Conservation (phyloP, 345 rosid genomes). For the Isatis tinctoria region DNA sequence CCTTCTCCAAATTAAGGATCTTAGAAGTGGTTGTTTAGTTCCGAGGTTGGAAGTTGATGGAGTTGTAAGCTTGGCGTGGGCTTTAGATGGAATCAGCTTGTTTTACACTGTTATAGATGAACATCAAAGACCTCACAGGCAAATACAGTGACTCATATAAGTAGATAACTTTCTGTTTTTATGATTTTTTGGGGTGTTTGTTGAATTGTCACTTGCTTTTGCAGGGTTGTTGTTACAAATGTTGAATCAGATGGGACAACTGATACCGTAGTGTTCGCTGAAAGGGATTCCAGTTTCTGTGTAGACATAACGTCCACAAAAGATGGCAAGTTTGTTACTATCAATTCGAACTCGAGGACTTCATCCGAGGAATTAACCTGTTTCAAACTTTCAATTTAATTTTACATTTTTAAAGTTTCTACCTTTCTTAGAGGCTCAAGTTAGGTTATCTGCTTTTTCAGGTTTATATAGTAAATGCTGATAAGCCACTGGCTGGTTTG, state of each 20-base stretch:
- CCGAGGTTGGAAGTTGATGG: slow-evolving; percentile 50
- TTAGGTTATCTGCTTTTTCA: slow-evolving; percentile 30
- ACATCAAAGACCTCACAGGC: slow-evolving; percentile 77
- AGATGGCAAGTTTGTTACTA: slow-evolving; percentile 93
- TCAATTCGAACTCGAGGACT: slow-evolving; percentile 93
- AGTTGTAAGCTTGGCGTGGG: slow-evolving; percentile 91
- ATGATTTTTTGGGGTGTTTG: slow-evolving; percentile 1
- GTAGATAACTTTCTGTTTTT: not conserved
- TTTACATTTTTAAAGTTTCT: not conserved
- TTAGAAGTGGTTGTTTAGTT: slow-evolving; percentile 46
- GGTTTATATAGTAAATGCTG: slow-evolving; percentile 69
- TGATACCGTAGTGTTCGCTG: slow-evolving; percentile 46
- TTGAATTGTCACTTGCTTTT: slow-evolving; percentile 6
- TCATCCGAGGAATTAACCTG: slow-evolving; percentile 76
- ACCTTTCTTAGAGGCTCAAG: slow-evolving; percentile 18
- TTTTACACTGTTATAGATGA: slow-evolving; percentile 65
- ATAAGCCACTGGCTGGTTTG: slow-evolving; percentile 48
- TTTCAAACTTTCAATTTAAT: slow-evolving; percentile 21
- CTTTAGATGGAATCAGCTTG: slow-evolving; percentile 62
- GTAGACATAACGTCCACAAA: slow-evolving; percentile 88
- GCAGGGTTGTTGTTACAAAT: slow-evolving; percentile 67
- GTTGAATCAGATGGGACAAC: slow-evolving; percentile 40
- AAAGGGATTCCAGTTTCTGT: slow-evolving; percentile 68
- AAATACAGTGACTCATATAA: slow-evolving; percentile 16
- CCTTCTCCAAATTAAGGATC: slow-evolving; percentile 75